These are phyloP conservation scores for Phlebiopsis flavidoalba DNA, from an alignment of 768 basidiomycete genomes.

Conservation along the genomic window DNA sequence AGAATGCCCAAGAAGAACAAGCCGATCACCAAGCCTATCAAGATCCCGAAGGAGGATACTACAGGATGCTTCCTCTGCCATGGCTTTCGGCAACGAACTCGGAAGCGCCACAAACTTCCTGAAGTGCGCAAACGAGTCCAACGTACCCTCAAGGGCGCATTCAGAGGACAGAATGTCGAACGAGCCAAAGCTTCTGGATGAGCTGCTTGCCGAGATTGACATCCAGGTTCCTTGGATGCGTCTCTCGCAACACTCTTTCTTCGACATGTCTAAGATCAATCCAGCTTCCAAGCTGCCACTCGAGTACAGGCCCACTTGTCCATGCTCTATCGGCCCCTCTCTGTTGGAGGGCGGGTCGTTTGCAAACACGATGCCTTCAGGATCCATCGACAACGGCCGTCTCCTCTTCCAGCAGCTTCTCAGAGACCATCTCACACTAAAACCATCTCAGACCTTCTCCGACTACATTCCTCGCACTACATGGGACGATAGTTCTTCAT, in stretches of 20 bases:
- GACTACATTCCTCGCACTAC: slow-evolving; percentile 83
- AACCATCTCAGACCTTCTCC: slow-evolving; percentile 82
- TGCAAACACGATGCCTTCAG: slow-evolving; percentile 76
- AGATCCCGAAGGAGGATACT: slow-evolving; percentile 55
- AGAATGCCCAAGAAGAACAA: slow-evolving; percentile 84
- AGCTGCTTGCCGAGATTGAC: slow-evolving; percentile 66
- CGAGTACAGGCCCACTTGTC: slow-evolving; percentile 77
- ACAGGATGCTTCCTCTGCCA: slow-evolving; percentile 36
- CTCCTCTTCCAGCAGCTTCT: slow-evolving; percentile 86
- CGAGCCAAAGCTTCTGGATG: slow-evolving; percentile 49
- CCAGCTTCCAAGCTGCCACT: slow-evolving; percentile 77
- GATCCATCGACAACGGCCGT: slow-evolving; percentile 90
- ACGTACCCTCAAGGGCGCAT: slow-evolving; percentile 45
- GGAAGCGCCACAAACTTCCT: slow-evolving; percentile 40
- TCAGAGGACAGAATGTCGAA: slow-evolving; percentile 44
- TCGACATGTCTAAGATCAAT: slow-evolving; percentile 65
- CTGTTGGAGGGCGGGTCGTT: slow-evolving; percentile 84
- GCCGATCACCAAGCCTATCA: slow-evolving; percentile 53
- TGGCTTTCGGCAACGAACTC: slow-evolving; percentile 42
- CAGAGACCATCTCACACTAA: slow-evolving; percentile 85
- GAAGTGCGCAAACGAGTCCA: slow-evolving; percentile 42
- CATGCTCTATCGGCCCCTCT: slow-evolving; percentile 69
- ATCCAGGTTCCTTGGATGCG: slow-evolving; percentile 57
- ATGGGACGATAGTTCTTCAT: slow-evolving; percentile 88
- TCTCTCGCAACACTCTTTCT: slow-evolving; percentile 67